Conservation (phyloP, 106 monocot species). For the Dendrobium nobile region DNA sequence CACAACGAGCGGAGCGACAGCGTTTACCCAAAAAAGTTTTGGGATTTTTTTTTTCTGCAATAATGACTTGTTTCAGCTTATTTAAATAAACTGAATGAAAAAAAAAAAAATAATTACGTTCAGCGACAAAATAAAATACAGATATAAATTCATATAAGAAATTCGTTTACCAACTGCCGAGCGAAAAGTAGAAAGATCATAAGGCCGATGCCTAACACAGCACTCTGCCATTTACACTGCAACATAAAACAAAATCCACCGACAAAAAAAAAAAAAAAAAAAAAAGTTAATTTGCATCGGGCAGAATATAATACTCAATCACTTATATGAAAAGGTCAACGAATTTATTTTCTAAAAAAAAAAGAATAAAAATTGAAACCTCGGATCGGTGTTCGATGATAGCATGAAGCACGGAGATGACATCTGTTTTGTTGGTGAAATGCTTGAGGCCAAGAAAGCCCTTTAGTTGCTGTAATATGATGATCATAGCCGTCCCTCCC, state of each 20-base stretch:
- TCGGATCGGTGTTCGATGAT: background rate
- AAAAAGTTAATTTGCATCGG: too few species aligned
- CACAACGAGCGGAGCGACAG: slow-evolving; percentile 50
- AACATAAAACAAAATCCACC: background rate
- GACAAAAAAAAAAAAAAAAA: too few species aligned
- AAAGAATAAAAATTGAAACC: background rate
- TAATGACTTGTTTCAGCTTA: background rate
- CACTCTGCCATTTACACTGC: slow-evolving; percentile 82
- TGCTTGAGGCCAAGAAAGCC: slow-evolving; percentile 2
- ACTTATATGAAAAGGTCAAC: too few species aligned
- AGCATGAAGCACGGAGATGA: background rate
- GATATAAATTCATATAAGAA: background rate
- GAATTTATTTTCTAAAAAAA: too few species aligned
- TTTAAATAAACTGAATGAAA: background rate
- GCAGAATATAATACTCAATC: too few species aligned
- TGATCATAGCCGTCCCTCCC: slow-evolving; percentile 9
- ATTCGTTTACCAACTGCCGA: slow-evolving; percentile 46
- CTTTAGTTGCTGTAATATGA: slow-evolving; percentile 7
- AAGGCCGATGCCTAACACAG: slow-evolving; percentile 56
- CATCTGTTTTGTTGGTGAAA: slow-evolving; percentile 3
- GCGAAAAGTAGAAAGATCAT: slow-evolving; percentile 40
- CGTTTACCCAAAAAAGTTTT: slow-evolving; percentile 68
- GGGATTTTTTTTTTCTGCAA: slow-evolving; percentile 49
- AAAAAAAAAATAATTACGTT: too few species aligned
- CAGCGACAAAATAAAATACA: too few species aligned